These are phyloP conservation scores for Daldinia caldariorum DNA, from an alignment of 495 filamentous ascomycete genomes.

Conservation along the genomic window DNA sequence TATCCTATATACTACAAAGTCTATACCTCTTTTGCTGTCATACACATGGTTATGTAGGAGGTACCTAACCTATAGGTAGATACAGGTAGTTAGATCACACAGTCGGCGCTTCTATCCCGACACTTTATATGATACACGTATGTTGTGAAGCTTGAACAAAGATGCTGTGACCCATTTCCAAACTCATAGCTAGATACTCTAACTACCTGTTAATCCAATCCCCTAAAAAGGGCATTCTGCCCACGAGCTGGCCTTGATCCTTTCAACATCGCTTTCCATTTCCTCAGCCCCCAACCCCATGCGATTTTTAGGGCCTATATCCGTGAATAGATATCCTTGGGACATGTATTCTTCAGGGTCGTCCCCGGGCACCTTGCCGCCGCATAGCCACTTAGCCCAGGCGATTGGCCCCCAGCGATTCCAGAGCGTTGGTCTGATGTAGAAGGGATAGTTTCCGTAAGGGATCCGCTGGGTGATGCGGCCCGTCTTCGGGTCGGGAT, in stretches of 20 bases:
- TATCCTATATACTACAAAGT: too few relatives aligned
- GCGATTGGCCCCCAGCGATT: constrained; percentile 67
- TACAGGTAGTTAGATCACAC: neutral
- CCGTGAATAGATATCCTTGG: constrained; percentile 64
- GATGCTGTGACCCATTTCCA: neutral
- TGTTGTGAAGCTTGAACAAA: neutral
- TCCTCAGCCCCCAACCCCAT: constrained; percentile 65
- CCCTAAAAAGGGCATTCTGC: constrained; percentile 42
- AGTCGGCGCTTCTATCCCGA: too few relatives aligned
- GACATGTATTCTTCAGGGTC: constrained; percentile 66
- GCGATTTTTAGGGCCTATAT: constrained; percentile 67
- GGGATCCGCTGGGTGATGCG: constrained; percentile 51
- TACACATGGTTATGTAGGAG: neutral
- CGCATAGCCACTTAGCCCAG: constrained; percentile 62
- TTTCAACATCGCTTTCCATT: constrained; percentile 47
- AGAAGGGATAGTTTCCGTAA: constrained; percentile 67
- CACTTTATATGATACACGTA: neutral
- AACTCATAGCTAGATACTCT: neutral
- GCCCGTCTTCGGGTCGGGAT: constrained; percentile 59
- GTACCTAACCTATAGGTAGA: neutral
- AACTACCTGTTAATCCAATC: too few relatives aligned
- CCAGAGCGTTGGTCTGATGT: constrained; percentile 69
- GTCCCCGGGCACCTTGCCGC: constrained; percentile 69
- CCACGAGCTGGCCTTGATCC: constrained; percentile 24
- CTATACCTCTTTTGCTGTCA: too few relatives aligned